Base-by-base conservation (phyloP, 768 basidiomycete species). In the Trametes elegans region DNA sequence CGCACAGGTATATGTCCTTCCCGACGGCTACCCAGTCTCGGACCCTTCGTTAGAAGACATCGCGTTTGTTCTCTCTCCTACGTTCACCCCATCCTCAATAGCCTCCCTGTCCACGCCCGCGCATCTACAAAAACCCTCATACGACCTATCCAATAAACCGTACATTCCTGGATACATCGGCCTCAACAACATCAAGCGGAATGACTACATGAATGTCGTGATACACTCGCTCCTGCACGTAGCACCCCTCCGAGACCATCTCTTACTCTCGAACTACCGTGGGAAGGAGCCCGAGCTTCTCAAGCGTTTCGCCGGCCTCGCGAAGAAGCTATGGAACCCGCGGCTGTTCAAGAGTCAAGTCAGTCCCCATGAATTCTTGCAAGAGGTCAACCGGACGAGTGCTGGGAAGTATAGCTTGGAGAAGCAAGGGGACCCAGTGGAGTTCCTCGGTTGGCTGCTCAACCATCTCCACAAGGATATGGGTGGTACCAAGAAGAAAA, bases 1-100 rank as follows among this genome's bases (percentile, higher is more conserved):
- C 21, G 31, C 26, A 34, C 43, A 98, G 93, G 95, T 98, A 59
- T 98, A 94, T 69, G 90, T 99, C 29, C 81, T 99, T 13, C 97
- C 97, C 47, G 97, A 99, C 72, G 93, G 94, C 31, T 99, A 99
- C 73, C 88, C 77, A 23, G 97, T 99, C 51, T 89, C 92, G 18
- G 97, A 99, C 73, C 96, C 97, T 28, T 98, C 96, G 16, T 76
- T 99, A 55, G 89, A 94, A 69, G 97, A 98, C 71, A 98, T 99
- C 55, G 78, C 93, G 26, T 89, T 85, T 66, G 93, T 98, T 44
- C 80, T 99, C 24, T 79, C 85, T 21, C 97, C 97, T 8, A 79
- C 81, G n/a, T 99, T 97, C 74, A 87, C 84, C n/a, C 71, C 67
- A 27, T 68, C 68, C 18, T 77, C 81, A 27, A 78, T 85, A 58